phyloP scores from a whole-genome alignment of 1,284 basidiomycete genomes.

The Coriolopsis trogii region DNA sequence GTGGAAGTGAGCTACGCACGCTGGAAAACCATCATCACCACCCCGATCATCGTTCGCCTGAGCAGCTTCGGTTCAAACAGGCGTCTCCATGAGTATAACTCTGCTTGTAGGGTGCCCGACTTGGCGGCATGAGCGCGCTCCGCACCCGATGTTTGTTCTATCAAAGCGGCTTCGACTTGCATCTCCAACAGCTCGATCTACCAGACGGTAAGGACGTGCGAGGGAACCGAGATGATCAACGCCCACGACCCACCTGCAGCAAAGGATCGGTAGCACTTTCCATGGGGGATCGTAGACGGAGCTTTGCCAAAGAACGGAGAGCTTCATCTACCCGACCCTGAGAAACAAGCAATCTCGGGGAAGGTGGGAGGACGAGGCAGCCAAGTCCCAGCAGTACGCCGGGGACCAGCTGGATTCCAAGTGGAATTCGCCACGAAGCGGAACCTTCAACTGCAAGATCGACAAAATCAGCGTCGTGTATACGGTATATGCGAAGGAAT shows the following conservation, averaged over 20 bases:
- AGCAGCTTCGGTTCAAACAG: conserved; percentile 57
- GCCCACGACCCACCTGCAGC: conserved; percentile 46
- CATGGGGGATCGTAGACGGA: conserved; percentile 46
- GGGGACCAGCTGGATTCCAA: conserved; percentile 72
- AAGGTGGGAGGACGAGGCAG: conserved; percentile 68
- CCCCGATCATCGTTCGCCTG: conserved; percentile 65
- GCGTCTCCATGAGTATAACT: conserved; percentile 54
- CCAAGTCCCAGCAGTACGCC: conserved; percentile 68
- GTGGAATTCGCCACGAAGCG: conserved; percentile 75
- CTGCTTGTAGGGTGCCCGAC: conserved; percentile 34
- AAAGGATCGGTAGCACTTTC: conserved; percentile 51
- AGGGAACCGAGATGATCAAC: background rate
- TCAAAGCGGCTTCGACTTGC: conserved; percentile 60
- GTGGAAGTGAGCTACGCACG: conserved; percentile 47
- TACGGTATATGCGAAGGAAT: background rate
- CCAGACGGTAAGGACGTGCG: background rate
- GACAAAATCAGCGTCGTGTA: background rate
- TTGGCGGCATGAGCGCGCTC: conserved; percentile 11
- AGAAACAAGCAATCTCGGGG: conserved; percentile 68
- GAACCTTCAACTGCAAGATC: conserved; percentile 52
- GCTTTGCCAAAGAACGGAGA: conserved; percentile 48
- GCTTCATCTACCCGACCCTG: conserved; percentile 50
- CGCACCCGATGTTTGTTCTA: conserved; percentile 37
- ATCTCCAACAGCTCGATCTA: conserved; percentile 77
- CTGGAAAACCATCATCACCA: conserved; percentile 80